A percentile compares a stretch with the other conserved stretches of the same genome.
phyloP scores from a whole-genome alignment of 208 protist genomes.

The Acanthamoeba rhysodes region DNA sequence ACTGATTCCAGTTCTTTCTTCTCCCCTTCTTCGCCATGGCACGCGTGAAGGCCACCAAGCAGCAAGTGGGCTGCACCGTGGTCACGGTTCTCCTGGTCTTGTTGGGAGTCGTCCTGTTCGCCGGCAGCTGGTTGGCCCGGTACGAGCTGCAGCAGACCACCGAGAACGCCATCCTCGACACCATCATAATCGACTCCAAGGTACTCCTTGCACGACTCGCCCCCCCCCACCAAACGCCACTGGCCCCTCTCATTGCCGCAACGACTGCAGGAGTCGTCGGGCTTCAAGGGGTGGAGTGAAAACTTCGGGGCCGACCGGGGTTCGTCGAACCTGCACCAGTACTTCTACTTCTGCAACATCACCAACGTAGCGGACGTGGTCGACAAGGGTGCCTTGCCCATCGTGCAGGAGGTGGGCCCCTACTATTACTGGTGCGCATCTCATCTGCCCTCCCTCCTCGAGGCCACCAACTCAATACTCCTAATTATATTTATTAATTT shows the following conservation, averaged over 20 bases:
- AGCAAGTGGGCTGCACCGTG: not conserved
- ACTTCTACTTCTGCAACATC: constrained; percentile 40
- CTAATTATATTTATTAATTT: not conserved
- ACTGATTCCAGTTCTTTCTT: not conserved
- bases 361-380: constrained; percentile 14
- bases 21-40: not conserved
- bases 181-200: constrained; percentile 6
- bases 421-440: not conserved
- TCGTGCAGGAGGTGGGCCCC: constrained; percentile 3
- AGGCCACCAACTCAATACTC: too few species aligned
- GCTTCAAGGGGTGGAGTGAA: not conserved
- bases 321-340: not conserved
- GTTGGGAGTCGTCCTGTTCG: not conserved
- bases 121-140: not conserved
- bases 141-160: constrained; percentile 18
- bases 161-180: not conserved
- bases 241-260: not conserved
- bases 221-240: too few species aligned
- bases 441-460: not conserved
- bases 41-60: not conserved
- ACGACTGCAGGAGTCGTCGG: not conserved
- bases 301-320: constrained; percentile 24
- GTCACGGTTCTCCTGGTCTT: not conserved
- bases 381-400: not conserved
- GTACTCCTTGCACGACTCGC: too few species aligned